Evolutionary conservation across 2,329 filamentous ascomycete species (phyloP).

Genomic region (Cordyceps farinosa): DNA sequence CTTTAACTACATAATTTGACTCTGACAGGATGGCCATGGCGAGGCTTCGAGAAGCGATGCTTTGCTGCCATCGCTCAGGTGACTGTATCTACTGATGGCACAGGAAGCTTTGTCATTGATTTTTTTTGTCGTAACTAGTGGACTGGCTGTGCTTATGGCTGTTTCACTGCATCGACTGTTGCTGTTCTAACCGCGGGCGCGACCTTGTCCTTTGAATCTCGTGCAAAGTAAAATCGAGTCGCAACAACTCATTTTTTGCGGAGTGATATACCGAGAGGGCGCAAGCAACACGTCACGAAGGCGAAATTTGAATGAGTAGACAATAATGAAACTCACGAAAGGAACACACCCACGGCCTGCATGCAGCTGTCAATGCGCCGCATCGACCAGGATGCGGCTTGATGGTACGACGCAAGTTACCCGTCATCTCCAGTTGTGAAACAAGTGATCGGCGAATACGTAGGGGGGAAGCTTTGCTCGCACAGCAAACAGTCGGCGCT

Average conservation of each 20-base stretch:
- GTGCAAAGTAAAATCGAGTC: not conserved
- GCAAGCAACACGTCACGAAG: not conserved
- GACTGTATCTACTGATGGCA: no score
- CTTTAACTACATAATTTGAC: no score
- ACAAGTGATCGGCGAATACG: not conserved
- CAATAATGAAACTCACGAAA: not conserved
- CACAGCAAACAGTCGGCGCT: not conserved
- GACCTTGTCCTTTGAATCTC: not conserved
- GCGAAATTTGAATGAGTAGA: not conserved
- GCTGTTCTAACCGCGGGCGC: no score
- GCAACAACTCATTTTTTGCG: not conserved
- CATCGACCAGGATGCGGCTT: not conserved
- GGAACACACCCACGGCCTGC: not conserved
- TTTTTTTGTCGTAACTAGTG: not conserved
- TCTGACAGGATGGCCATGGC: no score
- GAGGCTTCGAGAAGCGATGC: no score
- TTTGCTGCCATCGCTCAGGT: no score
- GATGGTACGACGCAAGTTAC: not conserved
- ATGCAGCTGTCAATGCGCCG: constrained; percentile 4
- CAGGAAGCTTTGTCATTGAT: not conserved
- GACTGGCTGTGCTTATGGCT: not conserved
- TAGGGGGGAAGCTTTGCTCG: not conserved
- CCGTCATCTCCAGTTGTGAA: constrained; percentile 8
- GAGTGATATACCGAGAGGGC: not conserved
- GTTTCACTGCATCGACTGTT: not conserved